A percentile compares a stretch with the other conserved stretches of the same genome.
These are phyloP conservation scores for Casuarina equisetifolia DNA, from an alignment of 306 rosid genomes.

Conservation along the genomic window DNA sequence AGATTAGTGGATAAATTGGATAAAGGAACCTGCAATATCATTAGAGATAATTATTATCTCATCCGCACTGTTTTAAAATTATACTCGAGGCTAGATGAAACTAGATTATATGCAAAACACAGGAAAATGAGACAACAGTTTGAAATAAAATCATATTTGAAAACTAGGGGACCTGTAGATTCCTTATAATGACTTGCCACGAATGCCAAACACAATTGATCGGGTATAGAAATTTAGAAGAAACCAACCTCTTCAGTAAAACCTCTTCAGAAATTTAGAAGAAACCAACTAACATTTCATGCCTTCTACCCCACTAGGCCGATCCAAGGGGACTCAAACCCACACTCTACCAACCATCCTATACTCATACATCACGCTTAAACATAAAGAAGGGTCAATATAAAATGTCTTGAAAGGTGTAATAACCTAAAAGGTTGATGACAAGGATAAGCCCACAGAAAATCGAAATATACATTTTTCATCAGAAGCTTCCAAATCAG, in stretches of 20 bases:
- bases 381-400: not conserved
- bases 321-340: not conserved
- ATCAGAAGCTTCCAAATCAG: not conserved
- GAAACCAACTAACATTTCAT: not conserved
- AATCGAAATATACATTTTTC: not conserved
- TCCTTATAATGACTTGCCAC: not conserved
- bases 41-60: not conserved
- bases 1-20: constrained; percentile 93
- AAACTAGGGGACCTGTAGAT: not conserved
- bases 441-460: not conserved
- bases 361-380: no score
- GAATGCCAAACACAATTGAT: constrained; percentile 1
- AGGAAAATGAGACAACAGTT: not conserved
- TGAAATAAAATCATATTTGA: not conserved
- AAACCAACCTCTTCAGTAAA: not conserved
- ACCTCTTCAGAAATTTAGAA: not conserved
- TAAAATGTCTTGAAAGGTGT: not conserved
- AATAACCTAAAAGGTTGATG: not conserved
- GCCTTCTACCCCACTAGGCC: not conserved
- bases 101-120: not conserved
- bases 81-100: not conserved
- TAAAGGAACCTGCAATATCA: constrained; percentile 77
- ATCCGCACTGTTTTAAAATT: not conserved
- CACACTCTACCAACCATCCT: no score
- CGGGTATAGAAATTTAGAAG: not conserved